Evolutionary conservation across 2,329 filamentous ascomycete species (phyloP).

Genomic region (Fonsecaea erecta): DNA sequence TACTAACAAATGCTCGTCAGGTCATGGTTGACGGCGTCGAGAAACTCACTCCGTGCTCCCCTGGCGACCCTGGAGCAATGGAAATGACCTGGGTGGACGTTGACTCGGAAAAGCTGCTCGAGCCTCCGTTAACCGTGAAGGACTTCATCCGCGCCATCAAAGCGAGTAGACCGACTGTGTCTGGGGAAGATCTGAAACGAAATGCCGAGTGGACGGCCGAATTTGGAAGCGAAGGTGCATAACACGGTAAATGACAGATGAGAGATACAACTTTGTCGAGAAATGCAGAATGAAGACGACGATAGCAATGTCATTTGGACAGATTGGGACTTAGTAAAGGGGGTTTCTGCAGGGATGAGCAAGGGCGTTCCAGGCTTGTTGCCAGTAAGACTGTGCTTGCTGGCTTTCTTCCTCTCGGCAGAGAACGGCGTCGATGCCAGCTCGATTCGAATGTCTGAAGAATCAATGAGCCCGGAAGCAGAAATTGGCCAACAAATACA

Average conservation of each 20-base stretch:
- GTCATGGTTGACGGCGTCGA: conserved; percentile 68
- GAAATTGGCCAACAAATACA: neutral
- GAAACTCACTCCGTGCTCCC: conserved; percentile 82
- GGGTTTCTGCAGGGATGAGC: neutral
- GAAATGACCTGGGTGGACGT: conserved; percentile 96
- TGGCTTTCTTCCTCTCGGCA: neutral
- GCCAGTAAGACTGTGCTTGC: neutral
- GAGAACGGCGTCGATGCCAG: neutral
- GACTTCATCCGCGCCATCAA: conserved; percentile 95
- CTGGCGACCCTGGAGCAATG: conserved; percentile 79
- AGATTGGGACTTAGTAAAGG: neutral
- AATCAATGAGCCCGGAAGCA: too few species aligned
- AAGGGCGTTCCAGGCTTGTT: conserved; percentile 10
- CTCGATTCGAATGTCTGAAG: neutral
- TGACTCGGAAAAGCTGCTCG: conserved; percentile 79
- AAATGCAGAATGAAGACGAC: neutral
- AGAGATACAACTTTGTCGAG: neutral
- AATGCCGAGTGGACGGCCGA: conserved; percentile 95
- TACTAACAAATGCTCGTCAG: conserved; percentile 48
- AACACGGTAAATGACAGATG: neutral
- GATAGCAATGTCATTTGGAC: neutral
- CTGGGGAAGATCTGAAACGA: conserved; percentile 77
- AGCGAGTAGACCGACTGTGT: conserved; percentile 86
- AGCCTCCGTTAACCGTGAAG: conserved; percentile 83
- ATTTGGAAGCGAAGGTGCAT: conserved; percentile 88